Evolutionary conservation across 257 asterid genomes (phyloP).

Genomic region (Sherardia arvensis): DNA sequence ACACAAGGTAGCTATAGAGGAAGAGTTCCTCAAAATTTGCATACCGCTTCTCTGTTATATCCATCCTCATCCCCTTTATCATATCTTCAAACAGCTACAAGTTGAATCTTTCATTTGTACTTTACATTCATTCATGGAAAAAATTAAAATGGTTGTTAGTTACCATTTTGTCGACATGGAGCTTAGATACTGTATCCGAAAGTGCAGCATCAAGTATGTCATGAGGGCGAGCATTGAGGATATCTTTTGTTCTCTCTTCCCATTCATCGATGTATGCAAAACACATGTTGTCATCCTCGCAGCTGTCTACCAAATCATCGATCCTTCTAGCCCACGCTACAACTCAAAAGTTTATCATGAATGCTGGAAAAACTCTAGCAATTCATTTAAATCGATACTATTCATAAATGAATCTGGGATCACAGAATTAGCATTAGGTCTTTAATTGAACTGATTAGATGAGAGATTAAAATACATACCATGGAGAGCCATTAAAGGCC

Average conservation of each 20-base stretch:
- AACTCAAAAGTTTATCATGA: too few relatives aligned
- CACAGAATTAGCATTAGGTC: too few relatives aligned
- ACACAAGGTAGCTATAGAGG: slow-evolving; percentile 64
- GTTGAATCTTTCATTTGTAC: too few relatives aligned
- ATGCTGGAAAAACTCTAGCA: too few relatives aligned
- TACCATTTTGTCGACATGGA: slow-evolving; percentile 68
- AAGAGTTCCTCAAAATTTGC: slow-evolving; percentile 57
- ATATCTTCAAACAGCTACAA: slow-evolving; percentile 64
- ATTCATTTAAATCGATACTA: too few relatives aligned
- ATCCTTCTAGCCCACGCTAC: slow-evolving; percentile 84
- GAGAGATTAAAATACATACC: too few relatives aligned
- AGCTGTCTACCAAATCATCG: slow-evolving; percentile 77
- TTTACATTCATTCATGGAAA: too few relatives aligned
- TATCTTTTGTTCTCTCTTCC: slow-evolving; percentile 62
- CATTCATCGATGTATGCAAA: slow-evolving; percentile 54
- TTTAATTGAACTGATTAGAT: too few relatives aligned
- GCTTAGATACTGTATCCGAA: slow-evolving; percentile 45
- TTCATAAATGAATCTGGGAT: too few relatives aligned
- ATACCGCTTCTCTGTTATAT: slow-evolving; percentile 46
- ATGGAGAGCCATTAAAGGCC: too few relatives aligned
- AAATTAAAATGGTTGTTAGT: background rate
- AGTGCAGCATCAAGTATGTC: slow-evolving; percentile 80
- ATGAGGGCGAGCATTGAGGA: slow-evolving; percentile 55
- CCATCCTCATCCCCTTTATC: slow-evolving; percentile 97
- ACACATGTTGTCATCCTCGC: slow-evolving; percentile 35